phyloP scores from a whole-genome alignment of 2,329 filamentous ascomycete species.

The Hirsutella rhossiliensis region DNA sequence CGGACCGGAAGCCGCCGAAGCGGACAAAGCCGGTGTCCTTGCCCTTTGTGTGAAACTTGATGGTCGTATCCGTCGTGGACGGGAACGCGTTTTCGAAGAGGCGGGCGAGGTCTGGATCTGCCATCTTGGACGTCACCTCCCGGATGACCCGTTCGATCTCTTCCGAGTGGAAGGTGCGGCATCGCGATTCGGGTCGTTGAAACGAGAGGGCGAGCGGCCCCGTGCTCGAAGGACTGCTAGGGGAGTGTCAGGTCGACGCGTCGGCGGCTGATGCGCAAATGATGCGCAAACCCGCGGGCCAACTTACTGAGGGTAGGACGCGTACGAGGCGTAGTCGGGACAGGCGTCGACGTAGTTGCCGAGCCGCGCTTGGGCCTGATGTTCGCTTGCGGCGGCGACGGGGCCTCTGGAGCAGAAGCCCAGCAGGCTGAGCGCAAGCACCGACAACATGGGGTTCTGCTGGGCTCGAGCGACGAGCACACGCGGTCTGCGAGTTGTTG shows the following conservation, averaged over 20 bases:
- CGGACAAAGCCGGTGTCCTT: conserved; percentile 25
- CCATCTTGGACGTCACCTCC: conserved; percentile 67
- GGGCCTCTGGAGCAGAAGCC: conserved; percentile 8
- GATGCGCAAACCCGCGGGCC: background rate
- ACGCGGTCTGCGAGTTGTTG: too few species aligned
- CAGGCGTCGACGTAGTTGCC: conserved; percentile 18
- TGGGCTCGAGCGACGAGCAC: background rate
- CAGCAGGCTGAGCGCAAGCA: conserved; percentile 15
- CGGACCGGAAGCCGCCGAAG: conserved; percentile 15
- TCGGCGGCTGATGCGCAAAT: background rate
- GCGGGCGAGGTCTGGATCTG: conserved; percentile 76
- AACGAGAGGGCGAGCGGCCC: conserved; percentile 73
- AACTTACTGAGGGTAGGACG: conserved; percentile 26
- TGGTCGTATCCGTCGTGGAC: conserved; percentile 72
- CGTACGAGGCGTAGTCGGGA: conserved; percentile 28
- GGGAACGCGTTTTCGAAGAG: conserved; percentile 94
- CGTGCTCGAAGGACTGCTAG: conserved; percentile 63
- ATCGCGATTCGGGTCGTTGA: conserved; percentile 69
- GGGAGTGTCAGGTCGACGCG: background rate
- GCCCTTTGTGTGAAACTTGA: conserved; percentile 72
- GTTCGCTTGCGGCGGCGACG: conserved; percentile 8
- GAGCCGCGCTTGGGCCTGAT: conserved; percentile 13
- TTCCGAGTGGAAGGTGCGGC: conserved; percentile 80
- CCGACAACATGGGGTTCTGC: conserved; percentile 11
- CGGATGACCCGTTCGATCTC: conserved; percentile 80